Evolutionary conservation across 2,329 filamentous ascomycete species (phyloP), one percentile per base, ranked within the genome.

Genomic region (Salinomyces thailandicus): DNA sequence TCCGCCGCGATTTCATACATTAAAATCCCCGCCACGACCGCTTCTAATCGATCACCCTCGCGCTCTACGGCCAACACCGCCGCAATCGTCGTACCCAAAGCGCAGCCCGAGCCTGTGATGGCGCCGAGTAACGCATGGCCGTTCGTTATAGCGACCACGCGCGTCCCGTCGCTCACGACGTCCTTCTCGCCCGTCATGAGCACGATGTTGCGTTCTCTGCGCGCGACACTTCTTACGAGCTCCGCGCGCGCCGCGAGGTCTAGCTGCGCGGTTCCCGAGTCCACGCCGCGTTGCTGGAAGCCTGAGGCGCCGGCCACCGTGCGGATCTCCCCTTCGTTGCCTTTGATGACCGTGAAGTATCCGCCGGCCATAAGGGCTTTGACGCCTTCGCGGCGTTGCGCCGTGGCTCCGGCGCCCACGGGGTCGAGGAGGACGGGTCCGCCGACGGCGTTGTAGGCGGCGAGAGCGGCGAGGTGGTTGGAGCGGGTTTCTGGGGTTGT

Each of bases 341-440:
- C 89, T 58, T 96, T 96, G 61, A 96, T 87, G 28, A 95, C 69
- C 58, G 85, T 77, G 51, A 93, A 83, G 58, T 84, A 84, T 26
- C 85, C 86, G 2, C 68, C 71, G 0, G 73, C 66, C 53, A 95
- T 69, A 24, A 96, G 73, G 2, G 70, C 70, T 40, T 76, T 75
- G 18, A 89, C 75, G 0, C 85, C 82, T 1, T 72, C 66, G 34
- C 79, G 75, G 9, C 91, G 76, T 30, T 89, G 69, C 5, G 71
- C 54, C 0, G 86, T 95, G 0, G 89, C 89, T 5, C 85, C 87
- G 5, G 82, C 86, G 8, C 89, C 89, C 0, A 96, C 89, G 0
- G 91, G 89, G 50, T 96, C 91, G 35, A 91, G 77, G 0, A 96
- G 67, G 0, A 93, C 75, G 0, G 87, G 85, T 1, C 80, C 75